Percentiles rank a stretch among this genome's conserved stretches.
phyloP scores from a whole-genome alignment of 441 rosid species.

The Capsella rubella region DNA sequence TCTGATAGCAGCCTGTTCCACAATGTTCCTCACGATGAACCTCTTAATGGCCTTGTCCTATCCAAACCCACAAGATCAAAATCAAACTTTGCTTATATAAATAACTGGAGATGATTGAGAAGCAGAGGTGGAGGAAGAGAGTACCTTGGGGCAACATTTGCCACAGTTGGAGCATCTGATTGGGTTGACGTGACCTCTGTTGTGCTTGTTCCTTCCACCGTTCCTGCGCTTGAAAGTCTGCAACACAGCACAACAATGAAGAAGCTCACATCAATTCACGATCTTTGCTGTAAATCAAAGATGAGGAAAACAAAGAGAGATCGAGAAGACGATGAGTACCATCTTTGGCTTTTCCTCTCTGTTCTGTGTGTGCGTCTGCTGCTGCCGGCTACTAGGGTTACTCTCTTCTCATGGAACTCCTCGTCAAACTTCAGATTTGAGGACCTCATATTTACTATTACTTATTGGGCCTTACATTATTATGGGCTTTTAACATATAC shows the following conservation, averaged over 20 bases:
- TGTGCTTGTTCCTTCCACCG: constrained; percentile 85
- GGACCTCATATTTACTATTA: not conserved
- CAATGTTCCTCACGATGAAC: constrained; percentile 80
- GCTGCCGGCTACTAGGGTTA: not conserved
- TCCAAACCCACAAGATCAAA: not conserved
- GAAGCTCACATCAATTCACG: not conserved
- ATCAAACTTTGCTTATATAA: not conserved
- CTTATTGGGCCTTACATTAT: too few species aligned
- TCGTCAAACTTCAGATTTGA: not conserved
- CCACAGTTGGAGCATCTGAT: constrained; percentile 98
- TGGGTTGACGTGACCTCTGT: constrained; percentile 89
- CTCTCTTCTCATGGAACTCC: not conserved
- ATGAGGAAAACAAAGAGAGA: too few species aligned
- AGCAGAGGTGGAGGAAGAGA: not conserved
- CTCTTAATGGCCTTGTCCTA: constrained; percentile 66
- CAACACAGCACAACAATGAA: not conserved
- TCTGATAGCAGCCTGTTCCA: constrained; percentile 82
- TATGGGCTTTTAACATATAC: too few species aligned
- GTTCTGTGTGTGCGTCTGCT: not conserved
- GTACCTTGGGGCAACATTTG: constrained; percentile 85
- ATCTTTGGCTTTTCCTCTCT: not conserved
- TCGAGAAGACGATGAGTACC: not conserved
- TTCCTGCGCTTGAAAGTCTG: constrained; percentile 97
- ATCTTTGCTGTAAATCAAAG: too few species aligned
- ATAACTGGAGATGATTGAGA: not conserved